Base-by-base conservation (phyloP, 1,284 basidiomycete species). In the Schizophyllum amplum region DNA sequence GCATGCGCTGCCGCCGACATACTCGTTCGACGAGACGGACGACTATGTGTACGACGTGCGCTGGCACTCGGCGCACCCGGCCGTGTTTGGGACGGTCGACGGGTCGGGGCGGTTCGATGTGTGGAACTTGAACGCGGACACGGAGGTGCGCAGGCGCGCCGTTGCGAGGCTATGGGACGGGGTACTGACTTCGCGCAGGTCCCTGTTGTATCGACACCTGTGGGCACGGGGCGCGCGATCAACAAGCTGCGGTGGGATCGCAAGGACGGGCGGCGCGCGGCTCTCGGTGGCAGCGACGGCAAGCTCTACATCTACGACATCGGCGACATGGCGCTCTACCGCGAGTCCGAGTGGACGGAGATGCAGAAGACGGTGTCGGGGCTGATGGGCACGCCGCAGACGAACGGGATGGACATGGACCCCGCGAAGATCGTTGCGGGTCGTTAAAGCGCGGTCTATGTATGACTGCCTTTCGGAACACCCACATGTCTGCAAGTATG, bases 1-100 rank as follows among this genome's bases (percentile, higher is more conserved):
- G 24, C 80, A 85, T 59, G 71, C 71, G 5, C 78, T 94, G 22
- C 55, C 81, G 1, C 92, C 95, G 1, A 64, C 97, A 20, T 90
- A 94, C 69, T 92, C 90, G 49, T 97, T 98, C 65, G 95, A 99
- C 64, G 95, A 98, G 71, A 88, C 92, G 11, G 92, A 94, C 69
- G 96, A 99, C 69, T 98, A 98, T 68, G 93, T 99, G n/a, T 98
- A 97, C 72, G 96, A 98, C 72, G 94, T 94, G 53, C 90, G 87
- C 68, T 99, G 97, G 97, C 95, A 98, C 69, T 94, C 95, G 1
- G 77, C 83, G 24, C 95, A 99, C 70, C 97, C 97, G 4, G 93
- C 94, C 0, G 61, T 97, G 49, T 99, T 99, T 69, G 96, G 90
- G 15, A 86, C 85, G 4, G 97, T 94, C 1, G 95, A 99, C 69